A percentile compares a stretch with the other conserved stretches of the same genome.
Evolutionary conservation across 2,329 filamentous ascomycete species (phyloP).

Genomic region (Phaeosphaeriaceae sp.): DNA sequence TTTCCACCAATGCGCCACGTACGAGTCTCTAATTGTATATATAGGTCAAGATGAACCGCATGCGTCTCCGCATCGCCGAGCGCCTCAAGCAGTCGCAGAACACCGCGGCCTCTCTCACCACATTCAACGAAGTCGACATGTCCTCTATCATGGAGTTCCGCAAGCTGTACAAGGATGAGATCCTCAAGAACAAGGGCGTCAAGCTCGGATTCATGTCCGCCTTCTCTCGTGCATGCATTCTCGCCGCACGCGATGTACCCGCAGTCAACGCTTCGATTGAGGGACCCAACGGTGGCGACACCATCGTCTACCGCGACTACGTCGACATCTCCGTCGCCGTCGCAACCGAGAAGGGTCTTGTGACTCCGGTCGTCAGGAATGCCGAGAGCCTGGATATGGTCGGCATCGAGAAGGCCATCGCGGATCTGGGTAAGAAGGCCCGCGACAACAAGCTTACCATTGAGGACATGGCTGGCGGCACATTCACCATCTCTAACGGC

Average conservation of each 20-base stretch:
- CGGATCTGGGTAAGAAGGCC: slow-evolving; percentile 95
- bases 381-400: slow-evolving; percentile 88
- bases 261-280: slow-evolving; percentile 97
- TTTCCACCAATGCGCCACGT: neutral
- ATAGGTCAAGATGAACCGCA: slow-evolving; percentile 99
- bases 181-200: slow-evolving; percentile 93
- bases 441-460: slow-evolving; percentile 96
- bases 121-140: slow-evolving; percentile 99
- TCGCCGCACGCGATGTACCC: slow-evolving; percentile 95
- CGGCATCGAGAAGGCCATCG: slow-evolving; percentile 87
- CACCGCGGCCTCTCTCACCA: slow-evolving; percentile 94
- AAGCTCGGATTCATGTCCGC: slow-evolving; percentile 99
- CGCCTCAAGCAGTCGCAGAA: slow-evolving; percentile 99
- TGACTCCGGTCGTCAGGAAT: slow-evolving; percentile 95
- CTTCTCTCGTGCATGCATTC: slow-evolving; percentile 85
- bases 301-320: slow-evolving; percentile 97
- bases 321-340: slow-evolving; percentile 98
- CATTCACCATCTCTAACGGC: slow-evolving; percentile 96
- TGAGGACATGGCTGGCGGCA: slow-evolving; percentile 98
- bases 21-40: slow-evolving; percentile 17
- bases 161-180: slow-evolving; percentile 95
- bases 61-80: slow-evolving; percentile 96
- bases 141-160: slow-evolving; percentile 96
- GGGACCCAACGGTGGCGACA: slow-evolving; percentile 91
- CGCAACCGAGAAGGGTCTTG: slow-evolving; percentile 94